These are phyloP conservation scores for Xanthoceras sorbifolium DNA, from an alignment of 345 rosid genomes.

Conservation along the genomic window DNA sequence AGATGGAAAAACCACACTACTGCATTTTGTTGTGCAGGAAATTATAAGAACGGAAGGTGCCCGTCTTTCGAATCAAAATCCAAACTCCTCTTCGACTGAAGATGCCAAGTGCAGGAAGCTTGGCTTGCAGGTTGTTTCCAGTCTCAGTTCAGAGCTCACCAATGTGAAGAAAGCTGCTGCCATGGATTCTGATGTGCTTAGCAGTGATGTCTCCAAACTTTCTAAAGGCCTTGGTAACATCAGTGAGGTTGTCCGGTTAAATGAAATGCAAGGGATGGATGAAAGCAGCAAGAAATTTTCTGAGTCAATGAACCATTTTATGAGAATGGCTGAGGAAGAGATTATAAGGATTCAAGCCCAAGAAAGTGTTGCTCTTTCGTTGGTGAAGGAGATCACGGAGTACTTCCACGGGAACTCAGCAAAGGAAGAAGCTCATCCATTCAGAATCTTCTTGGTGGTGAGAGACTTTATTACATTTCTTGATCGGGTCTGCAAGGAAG, in stretches of 20 bases:
- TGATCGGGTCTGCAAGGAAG: conserved; percentile 96
- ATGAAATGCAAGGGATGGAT: conserved; percentile 36
- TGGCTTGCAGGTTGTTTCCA: conserved; percentile 90
- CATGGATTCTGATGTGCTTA: conserved; percentile 92
- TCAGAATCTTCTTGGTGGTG: conserved; percentile 96
- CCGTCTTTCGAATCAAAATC: conserved; percentile 59
- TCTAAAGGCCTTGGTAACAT: conserved; percentile 65
- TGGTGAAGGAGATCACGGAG: conserved; percentile 95
- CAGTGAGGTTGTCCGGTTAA: conserved; percentile 50
- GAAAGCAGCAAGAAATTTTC: conserved; percentile 58
- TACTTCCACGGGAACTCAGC: conserved; percentile 99
- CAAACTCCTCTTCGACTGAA: conserved; percentile 40
- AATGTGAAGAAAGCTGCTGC: conserved; percentile 96
- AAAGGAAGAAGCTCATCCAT: conserved; percentile 97
- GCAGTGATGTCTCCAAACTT: conserved; percentile 79
- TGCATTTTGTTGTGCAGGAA: conserved; percentile 98
- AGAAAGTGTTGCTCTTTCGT: conserved; percentile 80
- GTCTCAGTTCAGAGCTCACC: conserved; percentile 72
- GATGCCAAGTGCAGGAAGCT: conserved; percentile 83
- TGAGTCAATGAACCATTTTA: conserved; percentile 69
- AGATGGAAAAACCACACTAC: conserved; percentile 93
- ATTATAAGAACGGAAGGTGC: conserved; percentile 91
- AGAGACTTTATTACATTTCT: conserved; percentile 84
- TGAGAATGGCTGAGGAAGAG: conserved; percentile 75
- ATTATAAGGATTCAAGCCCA: conserved; percentile 85